Evolutionary conservation across 2,329 filamentous ascomycete species (phyloP), one percentile per base, ranked within the genome.

Genomic region (Ophiostoma angusticollis): DNA sequence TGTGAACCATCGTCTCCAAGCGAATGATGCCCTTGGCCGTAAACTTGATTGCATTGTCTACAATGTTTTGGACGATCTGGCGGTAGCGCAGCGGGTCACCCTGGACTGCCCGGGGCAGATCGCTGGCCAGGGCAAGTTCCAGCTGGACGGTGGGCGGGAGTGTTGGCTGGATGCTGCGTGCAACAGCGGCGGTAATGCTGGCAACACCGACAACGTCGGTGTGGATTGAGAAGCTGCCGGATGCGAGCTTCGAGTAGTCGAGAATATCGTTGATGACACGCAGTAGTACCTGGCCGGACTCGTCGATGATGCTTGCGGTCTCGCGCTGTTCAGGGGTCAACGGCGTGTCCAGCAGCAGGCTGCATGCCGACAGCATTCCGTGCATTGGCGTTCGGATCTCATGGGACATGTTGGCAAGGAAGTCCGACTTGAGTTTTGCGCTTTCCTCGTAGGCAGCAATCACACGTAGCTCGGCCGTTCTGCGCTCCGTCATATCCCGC

Each of bases 301-400:
- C 71, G 46, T 73, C 64, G 39, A 78, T 71, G 32, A 77, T 70
- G 29, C 61, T 59, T 2, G 69, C 64, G 30, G 68, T 68, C 41
- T 78, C 72, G 17, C 63, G 61, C 52, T 78, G 74, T 30, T 72
- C 62, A 1, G 62, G 52, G 6, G 62, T 61, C n/a, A 78, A 54
- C 1, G 55, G 48, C 0, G 71, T 73, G 45, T 72, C 69, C 16
- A 68, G 59, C 4, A 79, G 60, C 45, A 78, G 64, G 12, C 67
- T 63, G 42, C 72, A 61, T n/a, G 72, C 73, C 13, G 71, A 65
- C 17, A 75, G 59, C 62, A 78, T 70, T 25, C 72, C 73, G 47
- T 78, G 72, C 66, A 79, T 76, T 0, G 74, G 74, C 0, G 74
- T 79, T 30, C 74, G 64, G 40, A 78, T 73, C 51, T 78, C 74